Evolutionary conservation across 352 stramenopile genomes (phyloP).

Genomic region (Peronospora farinosa): DNA sequence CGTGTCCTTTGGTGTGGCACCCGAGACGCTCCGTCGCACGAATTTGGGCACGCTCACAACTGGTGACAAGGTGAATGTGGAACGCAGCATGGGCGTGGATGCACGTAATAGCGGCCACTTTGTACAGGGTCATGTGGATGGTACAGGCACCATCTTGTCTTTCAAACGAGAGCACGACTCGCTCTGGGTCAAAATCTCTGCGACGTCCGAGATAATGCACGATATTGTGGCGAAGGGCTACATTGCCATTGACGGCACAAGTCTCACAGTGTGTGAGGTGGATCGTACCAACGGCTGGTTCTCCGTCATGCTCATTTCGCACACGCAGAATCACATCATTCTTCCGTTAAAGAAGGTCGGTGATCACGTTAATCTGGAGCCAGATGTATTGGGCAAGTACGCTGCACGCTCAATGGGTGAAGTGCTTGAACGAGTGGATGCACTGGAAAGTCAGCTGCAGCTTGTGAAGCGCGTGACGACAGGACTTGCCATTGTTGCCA

Average conservation of each 20-base stretch:
- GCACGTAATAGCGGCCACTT: conserved; percentile 97
- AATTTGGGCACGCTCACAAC: conserved; percentile 75
- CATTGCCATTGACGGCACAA: conserved; percentile 97
- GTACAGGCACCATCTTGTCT: conserved; percentile 86
- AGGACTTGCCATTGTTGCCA: conserved; percentile 28
- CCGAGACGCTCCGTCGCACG: conserved; percentile 92
- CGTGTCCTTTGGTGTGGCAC: conserved; percentile 92
- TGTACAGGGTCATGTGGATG: conserved; percentile 98
- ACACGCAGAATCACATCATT: conserved; percentile 97
- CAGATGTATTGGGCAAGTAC: conserved; percentile 91
- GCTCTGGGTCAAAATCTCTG: conserved; percentile 92
- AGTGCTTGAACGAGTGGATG: conserved; percentile 53
- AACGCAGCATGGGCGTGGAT: conserved; percentile 84
- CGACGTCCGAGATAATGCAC: conserved; percentile 72
- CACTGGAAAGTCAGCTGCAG: conserved; percentile 47
- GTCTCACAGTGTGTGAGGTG: conserved; percentile 94
- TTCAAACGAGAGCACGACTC: conserved; percentile 92
- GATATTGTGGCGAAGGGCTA: conserved; percentile 93
- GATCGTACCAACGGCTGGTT: conserved; percentile 88
- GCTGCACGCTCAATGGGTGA: conserved; percentile 66
- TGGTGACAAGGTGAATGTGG: conserved; percentile 93
- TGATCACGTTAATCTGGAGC: conserved; percentile 88
- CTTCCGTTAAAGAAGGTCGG: conserved; percentile 89
- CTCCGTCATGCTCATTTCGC: conserved; percentile 97
- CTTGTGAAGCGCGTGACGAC: conserved; percentile 26